Evolutionary conservation across 768 basidiomycete species (phyloP), one percentile per base, ranked within the genome.

Genomic region (Pleurotus djamor): DNA sequence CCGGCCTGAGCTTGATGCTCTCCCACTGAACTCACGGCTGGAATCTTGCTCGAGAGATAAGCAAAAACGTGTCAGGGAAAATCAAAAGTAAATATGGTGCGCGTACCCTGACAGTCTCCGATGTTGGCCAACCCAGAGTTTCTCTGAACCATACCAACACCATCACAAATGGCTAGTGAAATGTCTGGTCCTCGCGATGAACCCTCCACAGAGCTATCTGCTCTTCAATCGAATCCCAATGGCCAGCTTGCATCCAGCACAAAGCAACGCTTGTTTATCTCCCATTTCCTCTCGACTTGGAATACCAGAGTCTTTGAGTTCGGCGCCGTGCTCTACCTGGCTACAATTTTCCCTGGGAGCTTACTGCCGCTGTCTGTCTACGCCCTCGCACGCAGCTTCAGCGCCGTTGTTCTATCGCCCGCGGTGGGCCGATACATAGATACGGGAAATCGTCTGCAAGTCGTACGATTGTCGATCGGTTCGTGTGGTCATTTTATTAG

Each of bases 211-310:
- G 21, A 28, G 21, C 21, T 28, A 28, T 28, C 21, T 28, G 21
- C 21, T 28, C 21, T 28, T 28, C 21, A 28, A 28, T 28, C 21
- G 21, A 28, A 28, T 28, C 21, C 21, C 21, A 28, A 28, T 28
- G 21, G 21, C 3, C 21, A 28, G 3, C 21, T 28, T 28, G 21
- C 21, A 28, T 28, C 21, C 21, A 28, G 4, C n/a, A 60, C 45
- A 21, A 2, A 52, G 43, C 21, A 28, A 44, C 59, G 57, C 14
- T 60, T 71, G 13, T 71, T 67, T 44, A 34, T 66, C 36, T 71
- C 69, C 5, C 69, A 71, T 54, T 67, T 69, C 50, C 63, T 70
- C 33, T 69, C 71, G 1, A 70, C 69, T 12, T 72, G 71, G 71
- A 72, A 71, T 49, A 63, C 69, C 28, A 64, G 70, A 4, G 49